phyloP scores from a whole-genome alignment of 179 eudicot genomes.

The Carnegiea gigantea region DNA sequence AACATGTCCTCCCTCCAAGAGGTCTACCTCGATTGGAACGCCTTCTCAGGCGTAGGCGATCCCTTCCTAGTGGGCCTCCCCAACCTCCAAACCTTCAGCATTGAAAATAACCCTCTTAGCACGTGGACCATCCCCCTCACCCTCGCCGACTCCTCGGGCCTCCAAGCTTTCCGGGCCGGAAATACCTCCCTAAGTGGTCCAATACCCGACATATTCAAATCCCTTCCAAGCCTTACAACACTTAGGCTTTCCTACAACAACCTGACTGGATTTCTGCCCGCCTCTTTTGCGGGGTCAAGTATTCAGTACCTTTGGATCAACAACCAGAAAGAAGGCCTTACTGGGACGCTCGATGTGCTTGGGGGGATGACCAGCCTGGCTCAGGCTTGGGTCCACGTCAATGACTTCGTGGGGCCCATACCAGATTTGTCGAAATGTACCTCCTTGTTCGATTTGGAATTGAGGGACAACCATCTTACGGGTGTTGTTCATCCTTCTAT shows the following conservation, averaged over 20 bases:
- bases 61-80: slow-evolving; percentile 51
- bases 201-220: slow-evolving; percentile 34
- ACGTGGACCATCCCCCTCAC: slow-evolving; percentile 26
- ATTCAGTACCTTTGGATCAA: slow-evolving; percentile 33
- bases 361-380: slow-evolving; percentile 28
- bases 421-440: slow-evolving; percentile 36
- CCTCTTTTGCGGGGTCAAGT: slow-evolving; percentile 22
- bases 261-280: slow-evolving; percentile 32
- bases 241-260: slow-evolving; percentile 36
- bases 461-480: slow-evolving; percentile 39
- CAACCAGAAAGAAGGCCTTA: slow-evolving; percentile 32
- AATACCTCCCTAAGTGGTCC: slow-evolving; percentile 26
- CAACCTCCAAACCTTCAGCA: slow-evolving; percentile 39
- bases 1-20: slow-evolving; percentile 38
- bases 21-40: slow-evolving; percentile 44
- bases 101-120: slow-evolving; percentile 37
- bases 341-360: slow-evolving; percentile 34
- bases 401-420: slow-evolving; percentile 32
- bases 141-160: slow-evolving; percentile 19
- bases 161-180: slow-evolving; percentile 23
- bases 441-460: slow-evolving; percentile 35
- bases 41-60: slow-evolving; percentile 33
- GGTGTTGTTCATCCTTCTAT: slow-evolving; percentile 35
- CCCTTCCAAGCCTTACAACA: slow-evolving; percentile 22
- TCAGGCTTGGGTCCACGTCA: slow-evolving; percentile 41